Percentiles rank a stretch among this genome's conserved stretches.
Conservation (phyloP, 2,329 filamentous ascomycete species). For the Diaporthe destruens region DNA sequence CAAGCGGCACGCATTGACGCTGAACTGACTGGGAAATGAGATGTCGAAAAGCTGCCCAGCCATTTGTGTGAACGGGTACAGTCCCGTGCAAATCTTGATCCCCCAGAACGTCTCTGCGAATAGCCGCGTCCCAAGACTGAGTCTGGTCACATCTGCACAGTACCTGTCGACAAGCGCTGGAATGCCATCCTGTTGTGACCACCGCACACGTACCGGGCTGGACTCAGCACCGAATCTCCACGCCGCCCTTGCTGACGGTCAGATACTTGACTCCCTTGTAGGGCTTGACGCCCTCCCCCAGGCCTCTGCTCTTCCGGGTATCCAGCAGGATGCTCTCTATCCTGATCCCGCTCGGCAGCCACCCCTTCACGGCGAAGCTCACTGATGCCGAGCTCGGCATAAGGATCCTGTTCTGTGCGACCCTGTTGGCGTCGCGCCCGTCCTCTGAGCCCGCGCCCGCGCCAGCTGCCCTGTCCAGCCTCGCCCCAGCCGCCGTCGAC, state of each 20-base stretch:
- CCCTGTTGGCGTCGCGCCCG: slow-evolving; percentile 66
- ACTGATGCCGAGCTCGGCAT: slow-evolving; percentile 85
- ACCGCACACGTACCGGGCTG: background rate
- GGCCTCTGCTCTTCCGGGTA: slow-evolving; percentile 83
- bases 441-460: slow-evolving; percentile 51
- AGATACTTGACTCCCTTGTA: slow-evolving; percentile 99
- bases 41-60: too few relatives aligned
- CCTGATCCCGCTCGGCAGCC: slow-evolving; percentile 76
- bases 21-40: background rate
- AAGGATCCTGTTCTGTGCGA: slow-evolving; percentile 78
- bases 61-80: background rate
- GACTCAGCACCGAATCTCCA: slow-evolving; percentile 71
- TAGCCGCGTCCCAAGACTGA: background rate
- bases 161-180: background rate
- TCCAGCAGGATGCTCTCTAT: slow-evolving; percentile 77
- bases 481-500: slow-evolving; percentile 51
- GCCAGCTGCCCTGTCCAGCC: slow-evolving; percentile 50
- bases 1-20: background rate
- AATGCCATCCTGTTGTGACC: background rate
- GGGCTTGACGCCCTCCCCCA: slow-evolving; percentile 90
- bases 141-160: background rate
- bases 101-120: background rate
- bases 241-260: slow-evolving; percentile 76
- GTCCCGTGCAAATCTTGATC: background rate
- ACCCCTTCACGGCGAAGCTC: slow-evolving; percentile 78